Percentiles rank a stretch among this genome's conserved stretches.
Evolutionary conservation across 2,329 filamentous ascomycete genomes (phyloP).

Genomic region (Stagonosporopsis vannaccii): DNA sequence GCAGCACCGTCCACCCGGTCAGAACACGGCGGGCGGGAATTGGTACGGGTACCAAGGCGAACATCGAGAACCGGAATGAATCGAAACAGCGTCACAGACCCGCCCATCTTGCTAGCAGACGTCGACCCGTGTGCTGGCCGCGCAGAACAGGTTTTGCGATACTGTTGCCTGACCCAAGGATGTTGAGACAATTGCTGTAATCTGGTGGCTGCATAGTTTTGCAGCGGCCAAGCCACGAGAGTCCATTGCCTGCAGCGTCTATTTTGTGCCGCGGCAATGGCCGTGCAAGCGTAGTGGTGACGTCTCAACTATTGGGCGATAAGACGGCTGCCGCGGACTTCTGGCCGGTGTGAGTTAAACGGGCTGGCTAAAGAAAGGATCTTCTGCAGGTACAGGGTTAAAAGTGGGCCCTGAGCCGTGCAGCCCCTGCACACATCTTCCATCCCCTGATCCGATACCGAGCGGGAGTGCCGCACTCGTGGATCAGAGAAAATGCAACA

Average conservation of each 20-base stretch:
- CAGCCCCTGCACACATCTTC: not conserved
- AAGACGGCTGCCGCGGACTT: constrained; percentile 7
- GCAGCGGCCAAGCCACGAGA: constrained; percentile 4
- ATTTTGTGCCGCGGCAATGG: constrained; percentile 1
- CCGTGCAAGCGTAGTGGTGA: constrained; percentile 1
- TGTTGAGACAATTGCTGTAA: constrained; percentile 12
- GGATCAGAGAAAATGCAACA: constrained; percentile 3
- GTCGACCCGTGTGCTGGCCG: not conserved
- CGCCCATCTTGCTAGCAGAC: not conserved
- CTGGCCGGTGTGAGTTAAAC: not conserved
- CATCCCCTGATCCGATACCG: not conserved
- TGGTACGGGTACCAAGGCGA: not conserved
- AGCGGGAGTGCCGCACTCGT: constrained; percentile 1
- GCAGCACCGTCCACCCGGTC: not conserved
- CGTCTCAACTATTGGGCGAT: constrained; percentile 14
- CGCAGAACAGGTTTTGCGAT: constrained; percentile 1
- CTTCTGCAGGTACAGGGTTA: constrained; percentile 15
- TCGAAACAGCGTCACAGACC: not conserved
- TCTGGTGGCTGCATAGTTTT: constrained; percentile 11
- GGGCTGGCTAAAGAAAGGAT: constrained; percentile 3
- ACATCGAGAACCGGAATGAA: no score
- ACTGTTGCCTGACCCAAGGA: constrained; percentile 7
- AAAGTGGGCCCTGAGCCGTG: not conserved
- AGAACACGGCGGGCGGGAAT: not conserved
- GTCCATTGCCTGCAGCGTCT: constrained; percentile 2